Base-by-base conservation (phyloP, 2,329 filamentous ascomycete species). In the Aspergillus ibericus region DNA sequence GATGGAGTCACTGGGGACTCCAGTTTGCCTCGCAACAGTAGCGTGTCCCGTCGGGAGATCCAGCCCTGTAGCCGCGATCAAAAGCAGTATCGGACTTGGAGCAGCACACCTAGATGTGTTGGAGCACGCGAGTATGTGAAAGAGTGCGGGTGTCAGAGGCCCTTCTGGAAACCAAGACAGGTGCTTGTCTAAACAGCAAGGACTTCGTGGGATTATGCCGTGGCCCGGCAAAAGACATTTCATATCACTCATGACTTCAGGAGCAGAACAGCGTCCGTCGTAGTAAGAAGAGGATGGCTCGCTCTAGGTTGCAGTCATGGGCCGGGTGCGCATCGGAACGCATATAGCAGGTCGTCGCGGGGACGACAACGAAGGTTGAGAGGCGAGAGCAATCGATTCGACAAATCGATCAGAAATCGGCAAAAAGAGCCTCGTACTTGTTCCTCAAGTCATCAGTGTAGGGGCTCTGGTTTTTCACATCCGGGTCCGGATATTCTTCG, bases 401-500 rank as follows among this genome's bases (percentile, higher is more conserved):
- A 16, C n/a, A 27, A 22, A 4, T 20, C 8, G 12, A 25, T 77
- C 68, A 88, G 69, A 88, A 88, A 65, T 87, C 85, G 65, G 77
- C 79, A 69, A 88, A 88, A 63, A 80, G 75, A 40, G 78, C 74
- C 56, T 88, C 86, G 70, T 85, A 87, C 70, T 84, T 84, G 61
- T 82, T 78, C 59, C 78, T 79, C 79, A 88, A 75, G 59, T 87
- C 85, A 56, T 83, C 81, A 4, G 84, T 86, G 67, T 88, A 88
- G 47, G 72, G 70, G 63, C 68, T 84, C 78, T 69, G 80, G 70
- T 64, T 81, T 71, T 66, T 78, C 73, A 49, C 76, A 68, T 87
- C 85, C 7, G 77, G 76, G 56, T 78, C 77, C 51, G 87, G 85
- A 64, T 88, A 88, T 56, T 88, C 84, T 65, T 88, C 85, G 66